These are phyloP conservation scores for Starmerella roubikii DNA, from an alignment of 805 yeast genomes.

Conservation along the genomic window DNA sequence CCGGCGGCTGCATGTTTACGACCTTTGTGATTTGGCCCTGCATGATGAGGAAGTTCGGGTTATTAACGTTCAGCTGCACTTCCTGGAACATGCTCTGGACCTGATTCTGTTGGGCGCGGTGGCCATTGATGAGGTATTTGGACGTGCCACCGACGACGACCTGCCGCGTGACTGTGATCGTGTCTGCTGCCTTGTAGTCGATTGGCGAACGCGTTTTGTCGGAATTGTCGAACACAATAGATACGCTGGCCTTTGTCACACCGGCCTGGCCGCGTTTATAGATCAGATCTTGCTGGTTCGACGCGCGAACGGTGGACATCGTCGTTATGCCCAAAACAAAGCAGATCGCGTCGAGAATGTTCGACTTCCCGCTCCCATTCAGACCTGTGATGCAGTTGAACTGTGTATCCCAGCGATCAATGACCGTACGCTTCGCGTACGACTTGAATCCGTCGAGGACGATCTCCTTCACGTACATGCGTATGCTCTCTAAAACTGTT, in stretches of 20 bases:
- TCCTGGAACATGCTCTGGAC: constrained; percentile 84
- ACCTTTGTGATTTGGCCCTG: constrained; percentile 98
- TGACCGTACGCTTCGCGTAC: constrained; percentile 91
- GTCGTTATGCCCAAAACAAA: constrained; percentile 94
- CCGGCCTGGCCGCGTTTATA: constrained; percentile 98
- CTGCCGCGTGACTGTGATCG: constrained; percentile 80
- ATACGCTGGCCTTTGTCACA: constrained; percentile 90
- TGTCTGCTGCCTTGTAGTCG: constrained; percentile 58
- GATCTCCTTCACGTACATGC: constrained; percentile 87
- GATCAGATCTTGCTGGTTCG: constrained; percentile 81
- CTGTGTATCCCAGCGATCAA: constrained; percentile 88
- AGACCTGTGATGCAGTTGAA: constrained; percentile 96
- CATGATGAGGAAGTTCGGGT: constrained; percentile 95
- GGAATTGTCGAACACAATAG: constrained; percentile 82
- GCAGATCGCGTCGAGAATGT: constrained; percentile 91
- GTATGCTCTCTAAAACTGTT: too few relatives aligned
- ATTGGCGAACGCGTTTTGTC: constrained; percentile 71
- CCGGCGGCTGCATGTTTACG: constrained; percentile 87
- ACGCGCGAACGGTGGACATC: constrained; percentile 90
- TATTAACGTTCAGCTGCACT: constrained; percentile 89
- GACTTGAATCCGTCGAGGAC: constrained; percentile 97
- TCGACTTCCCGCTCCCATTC: constrained; percentile 95
- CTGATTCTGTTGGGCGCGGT: constrained; percentile 87
- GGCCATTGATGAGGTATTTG: constrained; percentile 88
- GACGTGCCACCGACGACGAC: constrained; percentile 82